A percentile compares a stretch with the other conserved stretches of the same genome.
Evolutionary conservation across 805 yeast species (phyloP).

Genomic region (Kodamaea sagamina): DNA sequence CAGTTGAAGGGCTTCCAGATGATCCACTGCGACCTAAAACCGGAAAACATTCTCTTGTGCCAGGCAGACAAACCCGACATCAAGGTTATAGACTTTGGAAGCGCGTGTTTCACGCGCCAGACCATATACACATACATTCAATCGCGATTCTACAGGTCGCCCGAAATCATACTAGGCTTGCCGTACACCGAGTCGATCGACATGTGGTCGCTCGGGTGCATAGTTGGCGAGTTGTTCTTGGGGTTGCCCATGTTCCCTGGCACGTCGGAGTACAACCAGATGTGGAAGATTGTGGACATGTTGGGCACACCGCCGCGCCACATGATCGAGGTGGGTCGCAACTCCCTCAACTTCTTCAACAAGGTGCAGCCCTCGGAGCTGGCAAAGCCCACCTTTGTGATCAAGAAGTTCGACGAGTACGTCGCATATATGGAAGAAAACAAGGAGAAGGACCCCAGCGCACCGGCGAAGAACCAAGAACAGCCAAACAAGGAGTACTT

Average conservation of each 20-base stretch:
- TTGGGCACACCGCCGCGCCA: conserved; percentile 88
- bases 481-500: conserved; percentile 86
- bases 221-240: conserved; percentile 83
- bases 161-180: conserved; percentile 88
- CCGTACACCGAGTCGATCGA: conserved; percentile 93
- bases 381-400: conserved; percentile 32
- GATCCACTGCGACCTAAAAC: conserved; percentile 96
- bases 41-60: conserved; percentile 85
- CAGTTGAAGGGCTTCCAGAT: conserved; percentile 79
- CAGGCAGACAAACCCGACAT: conserved; percentile 81
- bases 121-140: conserved; percentile 90
- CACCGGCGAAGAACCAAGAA: conserved; percentile 47
- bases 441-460: conserved; percentile 28
- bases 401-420: conserved; percentile 41
- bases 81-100: conserved; percentile 94
- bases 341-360: conserved; percentile 67
- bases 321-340: conserved; percentile 96
- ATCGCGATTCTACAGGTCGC: conserved; percentile 89
- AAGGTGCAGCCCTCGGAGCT: conserved; percentile 30
- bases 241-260: conserved; percentile 97
- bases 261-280: conserved; percentile 87
- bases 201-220: conserved; percentile 97
- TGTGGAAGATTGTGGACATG: conserved; percentile 77
- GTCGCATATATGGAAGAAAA: conserved; percentile 23
- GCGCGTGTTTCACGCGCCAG: conserved; percentile 90